These are phyloP conservation scores for Diaporthe citri DNA, from an alignment of 2,329 filamentous ascomycete species.

Conservation along the genomic window DNA sequence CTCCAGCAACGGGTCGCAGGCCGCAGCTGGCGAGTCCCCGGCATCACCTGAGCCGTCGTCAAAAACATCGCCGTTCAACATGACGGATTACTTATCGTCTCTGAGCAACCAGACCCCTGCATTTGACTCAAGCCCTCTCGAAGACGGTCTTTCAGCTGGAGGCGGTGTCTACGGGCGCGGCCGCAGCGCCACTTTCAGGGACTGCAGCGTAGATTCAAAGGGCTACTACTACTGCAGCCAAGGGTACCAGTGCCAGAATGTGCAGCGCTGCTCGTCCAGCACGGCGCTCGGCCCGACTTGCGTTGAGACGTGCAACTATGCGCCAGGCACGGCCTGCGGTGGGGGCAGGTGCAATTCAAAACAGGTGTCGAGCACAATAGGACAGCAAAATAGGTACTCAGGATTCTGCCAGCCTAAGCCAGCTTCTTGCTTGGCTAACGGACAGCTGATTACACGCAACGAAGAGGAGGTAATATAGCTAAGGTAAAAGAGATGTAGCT, in stretches of 20 bases:
- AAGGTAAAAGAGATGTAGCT: no score
- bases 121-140: not conserved
- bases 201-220: not conserved
- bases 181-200: conserved; percentile 2
- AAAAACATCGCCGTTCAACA: not conserved
- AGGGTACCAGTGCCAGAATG: not conserved
- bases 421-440: not conserved
- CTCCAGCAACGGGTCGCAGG: not conserved
- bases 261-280: not conserved
- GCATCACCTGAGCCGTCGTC: not conserved
- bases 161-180: not conserved
- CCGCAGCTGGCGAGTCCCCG: not conserved
- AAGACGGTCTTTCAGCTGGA: not conserved
- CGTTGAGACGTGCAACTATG: not conserved
- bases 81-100: not conserved
- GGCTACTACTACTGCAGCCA: not conserved
- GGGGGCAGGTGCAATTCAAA: not conserved
- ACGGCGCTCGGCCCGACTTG: not conserved
- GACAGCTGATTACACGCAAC: not conserved
- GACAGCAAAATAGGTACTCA: not conserved
- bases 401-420: not conserved
- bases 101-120: not conserved
- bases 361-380: not conserved
- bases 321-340: not conserved
- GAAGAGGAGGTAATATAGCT: not conserved